Percentiles rank a stretch among this genome's conserved stretches.
Evolutionary conservation across 2,329 filamentous ascomycete genomes (phyloP).

Genomic region (Penicillium sp.): DNA sequence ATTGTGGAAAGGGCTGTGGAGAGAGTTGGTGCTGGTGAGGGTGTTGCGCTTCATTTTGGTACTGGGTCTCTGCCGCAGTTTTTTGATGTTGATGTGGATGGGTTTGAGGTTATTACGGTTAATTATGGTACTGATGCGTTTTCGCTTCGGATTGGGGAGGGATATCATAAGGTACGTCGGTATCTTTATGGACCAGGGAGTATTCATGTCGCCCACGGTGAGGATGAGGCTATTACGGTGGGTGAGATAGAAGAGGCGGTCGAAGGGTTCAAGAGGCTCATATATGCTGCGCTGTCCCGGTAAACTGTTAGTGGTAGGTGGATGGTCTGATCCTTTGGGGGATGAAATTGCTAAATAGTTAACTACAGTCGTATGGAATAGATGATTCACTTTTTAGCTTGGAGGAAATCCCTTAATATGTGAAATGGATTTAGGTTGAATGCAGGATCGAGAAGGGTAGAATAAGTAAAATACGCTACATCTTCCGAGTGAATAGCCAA

Average conservation of each 20-base stretch:
- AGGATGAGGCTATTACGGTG: conserved; percentile 78
- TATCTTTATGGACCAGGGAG: conserved; percentile 57
- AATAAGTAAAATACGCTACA: no score
- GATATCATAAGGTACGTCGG: conserved; percentile 2
- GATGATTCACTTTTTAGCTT: no score
- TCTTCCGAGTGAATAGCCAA: no score
- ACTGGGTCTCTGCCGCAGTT: conserved; percentile 70
- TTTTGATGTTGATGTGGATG: conserved; percentile 77
- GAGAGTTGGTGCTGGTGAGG: conserved; percentile 45
- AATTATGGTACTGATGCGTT: conserved; percentile 94
- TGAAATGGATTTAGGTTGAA: no score
- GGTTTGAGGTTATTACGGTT: conserved; percentile 77
- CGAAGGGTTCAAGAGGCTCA: conserved; percentile 74
- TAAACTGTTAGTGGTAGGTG: no score
- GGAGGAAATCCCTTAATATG: no score
- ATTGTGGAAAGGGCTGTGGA: conserved; percentile 60
- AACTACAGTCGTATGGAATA: no score
- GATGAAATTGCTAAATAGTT: no score
- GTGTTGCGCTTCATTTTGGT: conserved; percentile 58
- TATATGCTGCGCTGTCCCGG: conserved; percentile 49
- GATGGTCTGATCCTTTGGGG: no score
- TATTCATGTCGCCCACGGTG: conserved; percentile 86
- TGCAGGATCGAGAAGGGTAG: no score
- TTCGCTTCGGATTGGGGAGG: conserved; percentile 50
- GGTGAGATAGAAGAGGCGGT: conserved; percentile 78